A percentile compares a stretch with the other conserved stretches of the same genome.
These are phyloP conservation scores for Hanseniaspora gamundiae DNA, from an alignment of 1,139 yeast species.

Conservation along the genomic window DNA sequence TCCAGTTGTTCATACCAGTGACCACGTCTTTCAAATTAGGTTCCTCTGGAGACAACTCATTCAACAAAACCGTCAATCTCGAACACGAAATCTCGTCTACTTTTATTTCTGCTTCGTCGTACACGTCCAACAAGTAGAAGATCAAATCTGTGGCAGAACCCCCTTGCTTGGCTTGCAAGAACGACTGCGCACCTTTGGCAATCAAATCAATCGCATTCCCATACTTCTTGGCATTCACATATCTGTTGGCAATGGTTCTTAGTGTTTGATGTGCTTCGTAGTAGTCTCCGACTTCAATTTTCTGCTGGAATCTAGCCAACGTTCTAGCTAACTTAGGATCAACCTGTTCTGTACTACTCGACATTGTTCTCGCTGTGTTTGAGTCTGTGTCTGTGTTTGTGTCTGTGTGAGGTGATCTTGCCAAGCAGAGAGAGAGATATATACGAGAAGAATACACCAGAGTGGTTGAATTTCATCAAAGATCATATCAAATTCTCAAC, in stretches of 20 bases:
- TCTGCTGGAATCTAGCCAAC: slow-evolving; percentile 50
- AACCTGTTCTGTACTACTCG: neutral
- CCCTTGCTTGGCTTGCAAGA: slow-evolving; percentile 56
- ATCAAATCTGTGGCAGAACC: slow-evolving; percentile 76
- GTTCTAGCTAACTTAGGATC: slow-evolving; percentile 43
- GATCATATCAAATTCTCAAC: too few species aligned
- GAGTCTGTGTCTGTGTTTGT: neutral
- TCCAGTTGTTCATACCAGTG: slow-evolving; percentile 55
- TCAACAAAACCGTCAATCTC: slow-evolving; percentile 23
- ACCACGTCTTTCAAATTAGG: slow-evolving; percentile 56
- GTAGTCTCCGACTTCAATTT: slow-evolving; percentile 62
- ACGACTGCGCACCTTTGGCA: slow-evolving; percentile 54
- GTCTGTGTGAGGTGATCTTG: neutral
- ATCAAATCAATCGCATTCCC: slow-evolving; percentile 62
- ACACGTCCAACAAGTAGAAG: slow-evolving; percentile 60
- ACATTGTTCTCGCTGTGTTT: too few species aligned
- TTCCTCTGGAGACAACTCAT: slow-evolving; percentile 35
- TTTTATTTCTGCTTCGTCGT: slow-evolving; percentile 36
- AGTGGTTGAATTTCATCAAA: too few species aligned
- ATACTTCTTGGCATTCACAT: slow-evolving; percentile 56
- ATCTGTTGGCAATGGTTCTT: slow-evolving; percentile 76
- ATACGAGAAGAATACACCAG: too few species aligned
- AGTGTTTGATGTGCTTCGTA: slow-evolving; percentile 95
- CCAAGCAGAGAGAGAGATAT: too few species aligned
- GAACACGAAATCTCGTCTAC: slow-evolving; percentile 34